Evolutionary conservation across 1,284 basidiomycete species (phyloP), one percentile per base, ranked within the genome.

Genomic region (Irpex sp.): DNA sequence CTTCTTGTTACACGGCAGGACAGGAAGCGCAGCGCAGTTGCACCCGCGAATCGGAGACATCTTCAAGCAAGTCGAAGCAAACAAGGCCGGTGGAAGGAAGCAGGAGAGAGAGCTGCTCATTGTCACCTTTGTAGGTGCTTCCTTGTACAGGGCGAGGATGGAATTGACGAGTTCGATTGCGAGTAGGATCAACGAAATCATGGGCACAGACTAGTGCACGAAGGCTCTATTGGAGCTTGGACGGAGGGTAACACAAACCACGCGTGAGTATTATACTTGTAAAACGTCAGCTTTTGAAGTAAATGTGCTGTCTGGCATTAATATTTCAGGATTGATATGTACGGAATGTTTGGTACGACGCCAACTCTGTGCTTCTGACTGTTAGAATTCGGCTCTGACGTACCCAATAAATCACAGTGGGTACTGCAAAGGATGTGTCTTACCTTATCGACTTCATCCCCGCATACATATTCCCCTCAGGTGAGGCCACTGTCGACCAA

Each of bases 371-470:
- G 54, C 1, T 15, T 11, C 44, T 15, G 5, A 5, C 2, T n/a
- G n/a, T n/a, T n/a, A n/a, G n/a, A n/a, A n/a, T 17, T 26, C 21
- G 21, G 31, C 36, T 9, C 8, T 26, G 47, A 8, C 9, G 17
- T 56, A 54, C 31, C 40, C 61, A 47, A 58, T 52, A 11, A 9
- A 11, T 5, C 4, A 54, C 65, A 89, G 87, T 79, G 62, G 94
- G 93, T 2, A 90, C 91, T 0, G 86, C 87, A 3, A 79, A 82
- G 54, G 95, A 97, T 70, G 83, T 93, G 4, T 88, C 88, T 0
- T 88, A 90, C 75, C 73, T 97, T 63, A 89, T 96, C 65, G 91
- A 95, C 72, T 91, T 93, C 71, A 79, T 97, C 3, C 85, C 89
- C 0, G 73, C 87, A 1, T 92, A 89, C 74, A 75, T 97, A 19